Base-by-base conservation (phyloP, 208 protist genomes). In the Crithidia brevicula region DNA sequence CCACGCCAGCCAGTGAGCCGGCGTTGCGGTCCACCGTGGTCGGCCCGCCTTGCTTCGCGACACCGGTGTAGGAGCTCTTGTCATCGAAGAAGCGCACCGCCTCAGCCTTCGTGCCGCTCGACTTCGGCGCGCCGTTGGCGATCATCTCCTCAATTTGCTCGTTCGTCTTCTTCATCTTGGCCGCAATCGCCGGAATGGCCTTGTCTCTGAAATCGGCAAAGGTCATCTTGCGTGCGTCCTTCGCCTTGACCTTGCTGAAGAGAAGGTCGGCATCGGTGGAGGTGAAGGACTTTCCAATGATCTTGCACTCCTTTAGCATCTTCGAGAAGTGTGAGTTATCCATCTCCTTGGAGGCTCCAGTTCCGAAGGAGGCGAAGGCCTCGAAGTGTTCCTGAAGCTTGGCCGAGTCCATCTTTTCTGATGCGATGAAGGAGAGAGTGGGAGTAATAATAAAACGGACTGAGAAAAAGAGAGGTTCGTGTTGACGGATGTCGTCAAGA, bases 221-320 rank as follows among this genome's bases (percentile, higher is more conserved):
- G 42, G 69, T 94, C 46, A 97, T 87, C 72, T 92, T 95, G 59
- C 89, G 87, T n/a, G 81, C 89, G 2, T 86, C 89, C 75, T 94
- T 95, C 53, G 89, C 82, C 83, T 95, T 97, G 31, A 94, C 65
- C 81, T 97, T 97, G 82, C 72, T 93, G 83, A 97, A 97, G 70
- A 95, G 83, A 36, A 97, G 68, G 58, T 97, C 92, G 63, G 92
- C 92, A 45, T 95, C 89, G 13, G 92, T 97, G 27, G 76, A 80
- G 34, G 89, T 97, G 70, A 97, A 97, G 53, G 30, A 50, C 76
- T 97, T 97, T 63, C 87, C 86, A 45, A 97, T 92, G 74, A 97
- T 90, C 73, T 94, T 95, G 62, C 63, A 74, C 68, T 97, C 92
- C 86, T 95, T 95, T 36, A 94, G 81, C 88, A 97, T 94, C 80